Base-by-base conservation (phyloP, 1,284 basidiomycete genomes). In the Spongiforma sp. region DNA sequence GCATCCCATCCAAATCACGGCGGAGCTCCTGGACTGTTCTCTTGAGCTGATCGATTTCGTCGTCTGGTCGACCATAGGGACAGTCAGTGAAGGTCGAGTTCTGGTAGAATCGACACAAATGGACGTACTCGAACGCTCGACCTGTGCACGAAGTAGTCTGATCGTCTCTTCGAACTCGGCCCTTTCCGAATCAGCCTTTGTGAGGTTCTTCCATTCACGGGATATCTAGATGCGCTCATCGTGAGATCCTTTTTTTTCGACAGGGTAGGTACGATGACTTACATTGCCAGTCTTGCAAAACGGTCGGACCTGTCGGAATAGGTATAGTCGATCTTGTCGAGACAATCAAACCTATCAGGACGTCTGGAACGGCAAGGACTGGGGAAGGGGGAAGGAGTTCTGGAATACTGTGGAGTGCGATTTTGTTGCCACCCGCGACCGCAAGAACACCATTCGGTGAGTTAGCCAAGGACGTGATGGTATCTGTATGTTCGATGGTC, bases 141-240 rank as follows among this genome's bases (percentile, higher is more conserved):
- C 36, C 14, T 56, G 33, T 10, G n/a, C 14, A 34, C 34, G 54
- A 24, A 56, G 34, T 12, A 36, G 19, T 34, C 24, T 56, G 34
- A 56, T 37, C 24, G 54, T 56, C 54, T 56, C 54, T 37, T 56
- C 33, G 24, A n/a, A 10, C n/a, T 56, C 54, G n/a, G 28, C 53
- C 54, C 17, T 30, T 56, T 56, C 34, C 6, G 34, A 17, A 34
- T 3, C 26, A 24, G 50, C 50, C 28, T 52, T 52, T 11, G n/a
- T n/a, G 28, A 3, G 28, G 34, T 28, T n/a, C 34, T 56, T 34
- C 33, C 6, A 24, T 10, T 17, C 34, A 24, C 33, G 54, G 10
- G 54, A 37, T 54, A 33, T n/a, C n/a, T n/a, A n/a, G n/a, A n/a
- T n/a, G n/a, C n/a, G n/a, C n/a, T n/a, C n/a, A n/a, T n/a, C n/a